phyloP scores from a whole-genome alignment of 1,139 yeast species.

The Kodamaea sp. region DNA sequence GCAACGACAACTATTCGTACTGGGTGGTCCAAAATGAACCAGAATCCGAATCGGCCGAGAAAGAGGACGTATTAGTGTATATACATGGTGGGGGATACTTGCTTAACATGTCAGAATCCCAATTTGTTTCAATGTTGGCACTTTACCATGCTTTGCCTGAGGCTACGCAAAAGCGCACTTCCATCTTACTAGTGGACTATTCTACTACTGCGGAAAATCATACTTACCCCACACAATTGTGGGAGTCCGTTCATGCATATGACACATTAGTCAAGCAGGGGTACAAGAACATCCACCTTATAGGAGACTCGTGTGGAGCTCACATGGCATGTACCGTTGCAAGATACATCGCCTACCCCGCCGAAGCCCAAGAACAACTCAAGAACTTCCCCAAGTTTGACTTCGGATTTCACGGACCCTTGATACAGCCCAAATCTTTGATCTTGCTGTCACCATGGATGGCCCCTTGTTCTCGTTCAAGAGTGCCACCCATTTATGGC shows the following conservation, averaged over 20 bases:
- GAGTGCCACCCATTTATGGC: constrained; percentile 22
- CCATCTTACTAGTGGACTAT: constrained; percentile 42
- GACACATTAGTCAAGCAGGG: constrained; percentile 28
- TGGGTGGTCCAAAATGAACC: constrained; percentile 18
- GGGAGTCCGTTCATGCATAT: constrained; percentile 33
- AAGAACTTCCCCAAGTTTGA: constrained; percentile 21
- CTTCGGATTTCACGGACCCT: constrained; percentile 14
- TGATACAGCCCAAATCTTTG: constrained; percentile 33
- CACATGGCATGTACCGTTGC: constrained; percentile 36
- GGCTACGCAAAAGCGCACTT: constrained; percentile 19
- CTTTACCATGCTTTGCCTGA: constrained; percentile 25
- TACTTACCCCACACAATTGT: constrained; percentile 42
- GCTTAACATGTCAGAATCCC: constrained; percentile 30
- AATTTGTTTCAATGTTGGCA: constrained; percentile 26
- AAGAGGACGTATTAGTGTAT: constrained; percentile 12
- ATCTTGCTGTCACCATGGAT: constrained; percentile 49
- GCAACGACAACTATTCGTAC: constrained; percentile 13
- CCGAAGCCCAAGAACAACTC: constrained; percentile 26
- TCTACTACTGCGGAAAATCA: constrained; percentile 31
- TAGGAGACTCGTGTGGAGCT: constrained; percentile 54
- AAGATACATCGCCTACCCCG: constrained; percentile 37
- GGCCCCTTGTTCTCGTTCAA: constrained; percentile 26
- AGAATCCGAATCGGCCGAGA: constrained; percentile 3
- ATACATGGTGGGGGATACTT: constrained; percentile 50
- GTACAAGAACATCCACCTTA: constrained; percentile 31